Percentiles rank a stretch among this genome's conserved stretches.
These are phyloP conservation scores for Calonectria crousiana DNA, from an alignment of 2,329 filamentous ascomycete genomes.

Conservation along the genomic window DNA sequence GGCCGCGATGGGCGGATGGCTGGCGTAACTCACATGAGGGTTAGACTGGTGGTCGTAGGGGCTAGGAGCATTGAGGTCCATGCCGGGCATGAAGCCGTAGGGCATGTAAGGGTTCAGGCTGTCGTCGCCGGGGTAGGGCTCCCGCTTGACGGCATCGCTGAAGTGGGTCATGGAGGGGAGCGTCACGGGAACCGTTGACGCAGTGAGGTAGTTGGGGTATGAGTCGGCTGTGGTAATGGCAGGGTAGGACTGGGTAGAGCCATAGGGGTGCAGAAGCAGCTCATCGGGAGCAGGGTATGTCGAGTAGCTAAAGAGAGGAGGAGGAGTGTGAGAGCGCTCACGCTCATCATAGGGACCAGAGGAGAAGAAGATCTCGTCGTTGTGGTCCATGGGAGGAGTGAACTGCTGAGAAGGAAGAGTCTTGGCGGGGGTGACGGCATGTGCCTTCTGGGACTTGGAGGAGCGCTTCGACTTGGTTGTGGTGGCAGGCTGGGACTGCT, in stretches of 20 bases:
- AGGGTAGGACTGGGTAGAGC: conserved; percentile 64
- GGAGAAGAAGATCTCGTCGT: conserved; percentile 79
- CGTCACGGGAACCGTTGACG: conserved; percentile 67
- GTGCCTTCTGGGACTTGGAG: conserved; percentile 47
- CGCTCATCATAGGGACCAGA: conserved; percentile 70
- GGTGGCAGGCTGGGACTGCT: conserved; percentile 42
- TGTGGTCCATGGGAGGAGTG: conserved; percentile 70
- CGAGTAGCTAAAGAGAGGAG: conserved; percentile 76
- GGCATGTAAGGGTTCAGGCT: conserved; percentile 75
- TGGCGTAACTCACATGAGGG: conserved; percentile 77
- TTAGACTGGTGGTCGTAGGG: conserved; percentile 76
- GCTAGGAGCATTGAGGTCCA: conserved; percentile 72
- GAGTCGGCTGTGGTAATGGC: conserved; percentile 63
- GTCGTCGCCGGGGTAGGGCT: conserved; percentile 68
- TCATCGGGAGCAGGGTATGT: conserved; percentile 77
- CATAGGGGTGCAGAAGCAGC: conserved; percentile 71
- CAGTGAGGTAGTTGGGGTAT: conserved; percentile 68
- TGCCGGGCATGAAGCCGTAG: conserved; percentile 74
- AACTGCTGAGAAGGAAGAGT: conserved; percentile 64
- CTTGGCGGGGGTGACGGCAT: conserved; percentile 48
- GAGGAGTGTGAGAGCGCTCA: conserved; percentile 78
- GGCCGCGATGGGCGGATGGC: conserved; percentile 53
- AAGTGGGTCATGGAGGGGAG: conserved; percentile 75
- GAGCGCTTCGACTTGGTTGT: conserved; percentile 48
- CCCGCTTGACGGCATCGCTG: conserved; percentile 75